Base-by-base conservation (phyloP, 495 filamentous ascomycete species). In the Penicillium roqueforti region DNA sequence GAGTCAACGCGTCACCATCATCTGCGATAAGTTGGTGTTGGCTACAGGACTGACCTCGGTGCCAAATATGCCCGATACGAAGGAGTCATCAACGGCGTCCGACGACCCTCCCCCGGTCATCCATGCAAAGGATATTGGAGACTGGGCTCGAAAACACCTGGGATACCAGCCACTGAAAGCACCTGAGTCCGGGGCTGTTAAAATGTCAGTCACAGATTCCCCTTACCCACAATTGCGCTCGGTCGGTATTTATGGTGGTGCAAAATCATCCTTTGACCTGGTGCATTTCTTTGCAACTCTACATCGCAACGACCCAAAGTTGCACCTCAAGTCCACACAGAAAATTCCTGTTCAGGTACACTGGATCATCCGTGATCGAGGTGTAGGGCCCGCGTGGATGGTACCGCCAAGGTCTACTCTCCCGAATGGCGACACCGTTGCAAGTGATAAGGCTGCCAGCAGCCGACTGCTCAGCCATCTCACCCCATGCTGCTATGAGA, bases 301-400 rank as follows among this genome's bases (percentile, higher is more conserved):
- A 0, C 67, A 69, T 39, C 59, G 49, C 8, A 61, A 61, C 0
- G 53, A 50, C 7, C 41, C 55, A 3, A 44, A 46, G 1, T 32
- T 59, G 18, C 56, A 59, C 16, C 45, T 68, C 1, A 37, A 53
- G 3, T 25, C 26, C 7, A 50, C 32, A 5, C 3, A 73, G 65
- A 9, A 83, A 74, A 6, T 67, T 76, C 48, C 70, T 75, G 44
- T 71, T 7, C 40, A 66, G 18, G 84, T 93, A 0, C 72, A 88
- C 49, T 89, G 84, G 88, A 74, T 92, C 0, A 88, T 95, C 46
- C 76, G 88, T 47, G 79, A 83, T 20, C 81, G 76, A 7, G 87
- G 87, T 2, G 43, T 32, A 19, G 66, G 56, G 1, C 62, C 61
- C 29, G 49, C 57, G 4, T 69, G 56, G 58, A 69, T 62, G 66